phyloP scores from a whole-genome alignment of 352 stramenopile genomes.

The Globisporangium parvum region DNA sequence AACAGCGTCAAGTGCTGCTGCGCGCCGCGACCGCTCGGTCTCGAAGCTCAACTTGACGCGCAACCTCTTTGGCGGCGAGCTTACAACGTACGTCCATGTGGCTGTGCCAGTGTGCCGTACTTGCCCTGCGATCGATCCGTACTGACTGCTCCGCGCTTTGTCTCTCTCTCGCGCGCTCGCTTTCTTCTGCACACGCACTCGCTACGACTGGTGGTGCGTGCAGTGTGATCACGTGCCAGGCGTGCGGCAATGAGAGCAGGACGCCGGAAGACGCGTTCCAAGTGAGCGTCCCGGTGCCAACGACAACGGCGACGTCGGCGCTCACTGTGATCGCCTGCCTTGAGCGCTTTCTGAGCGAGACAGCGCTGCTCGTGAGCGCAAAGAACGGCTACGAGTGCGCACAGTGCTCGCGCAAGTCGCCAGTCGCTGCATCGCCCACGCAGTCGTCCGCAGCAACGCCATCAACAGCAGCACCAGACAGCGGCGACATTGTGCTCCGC shows the following conservation, averaged over 20 bases:
- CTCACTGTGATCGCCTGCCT: slow-evolving; percentile 41
- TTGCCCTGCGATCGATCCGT: not conserved
- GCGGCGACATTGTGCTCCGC: slow-evolving; percentile 22
- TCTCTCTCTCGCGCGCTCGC: not conserved
- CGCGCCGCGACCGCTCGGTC: slow-evolving; percentile 6
- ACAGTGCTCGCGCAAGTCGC: slow-evolving; percentile 31
- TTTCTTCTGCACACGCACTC: too few relatives aligned
- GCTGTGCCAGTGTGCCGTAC: not conserved
- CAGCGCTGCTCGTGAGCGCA: slow-evolving; percentile 31
- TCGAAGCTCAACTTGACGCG: slow-evolving; percentile 57
- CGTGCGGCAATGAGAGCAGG: slow-evolving; percentile 42
- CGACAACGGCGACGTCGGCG: slow-evolving; percentile 3
- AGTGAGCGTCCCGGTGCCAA: slow-evolving; percentile 49
- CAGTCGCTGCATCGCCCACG: too few relatives aligned
- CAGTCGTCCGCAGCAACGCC: slow-evolving; percentile 4
- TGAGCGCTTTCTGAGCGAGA: slow-evolving; percentile 40
- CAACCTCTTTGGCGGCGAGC: slow-evolving; percentile 44
- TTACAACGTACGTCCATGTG: slow-evolving; percentile 42
- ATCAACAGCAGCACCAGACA: slow-evolving; percentile 21
- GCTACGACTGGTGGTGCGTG: not conserved
- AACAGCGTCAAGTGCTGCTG: slow-evolving; percentile 19
- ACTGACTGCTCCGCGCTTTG: not conserved
- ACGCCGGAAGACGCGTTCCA: slow-evolving; percentile 60
- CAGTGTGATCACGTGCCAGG: slow-evolving; percentile 37
- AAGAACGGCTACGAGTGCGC: slow-evolving; percentile 75